Conservation (phyloP, 2,329 filamentous ascomycete species). For the Ophiostoma sp. region DNA sequence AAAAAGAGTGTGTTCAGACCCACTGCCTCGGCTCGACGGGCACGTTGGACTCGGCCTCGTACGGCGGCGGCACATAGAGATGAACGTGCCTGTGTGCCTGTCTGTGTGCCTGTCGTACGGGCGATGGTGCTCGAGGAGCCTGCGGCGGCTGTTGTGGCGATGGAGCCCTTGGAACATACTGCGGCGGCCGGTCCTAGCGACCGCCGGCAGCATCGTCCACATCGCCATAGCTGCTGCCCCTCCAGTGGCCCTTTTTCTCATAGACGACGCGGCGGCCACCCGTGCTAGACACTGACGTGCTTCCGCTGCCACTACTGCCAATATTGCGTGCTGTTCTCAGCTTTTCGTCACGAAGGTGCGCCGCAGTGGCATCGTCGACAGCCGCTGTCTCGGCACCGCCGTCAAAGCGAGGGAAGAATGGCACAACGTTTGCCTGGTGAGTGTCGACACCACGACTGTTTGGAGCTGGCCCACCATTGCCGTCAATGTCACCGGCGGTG, state of each 20-base stretch:
- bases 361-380: conserved; percentile 26
- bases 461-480: background rate
- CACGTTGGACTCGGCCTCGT: background rate
- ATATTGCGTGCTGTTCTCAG: background rate
- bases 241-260: conserved; percentile 37
- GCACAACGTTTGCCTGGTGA: background rate
- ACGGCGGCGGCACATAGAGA: conserved; percentile 18
- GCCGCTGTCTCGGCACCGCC: conserved; percentile 24
- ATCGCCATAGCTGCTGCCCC: conserved; percentile 41
- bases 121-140: background rate
- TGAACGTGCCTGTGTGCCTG: background rate
- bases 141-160: background rate
- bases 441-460: background rate
- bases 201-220: conserved; percentile 37
- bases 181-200: conserved; percentile 28
- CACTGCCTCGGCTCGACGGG: conserved; percentile 19
- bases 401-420: conserved; percentile 27
- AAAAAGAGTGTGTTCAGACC: conserved; percentile 12
- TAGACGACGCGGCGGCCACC: conserved; percentile 27
- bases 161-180: conserved; percentile 6
- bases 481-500: background rate
- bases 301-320: background rate
- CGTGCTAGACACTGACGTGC: no score
- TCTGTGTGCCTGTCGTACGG: background rate
- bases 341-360: conserved; percentile 37